These are phyloP conservation scores for Rostrohypoxylon terebratum DNA, from an alignment of 495 filamentous ascomycete species.

Conservation along the genomic window DNA sequence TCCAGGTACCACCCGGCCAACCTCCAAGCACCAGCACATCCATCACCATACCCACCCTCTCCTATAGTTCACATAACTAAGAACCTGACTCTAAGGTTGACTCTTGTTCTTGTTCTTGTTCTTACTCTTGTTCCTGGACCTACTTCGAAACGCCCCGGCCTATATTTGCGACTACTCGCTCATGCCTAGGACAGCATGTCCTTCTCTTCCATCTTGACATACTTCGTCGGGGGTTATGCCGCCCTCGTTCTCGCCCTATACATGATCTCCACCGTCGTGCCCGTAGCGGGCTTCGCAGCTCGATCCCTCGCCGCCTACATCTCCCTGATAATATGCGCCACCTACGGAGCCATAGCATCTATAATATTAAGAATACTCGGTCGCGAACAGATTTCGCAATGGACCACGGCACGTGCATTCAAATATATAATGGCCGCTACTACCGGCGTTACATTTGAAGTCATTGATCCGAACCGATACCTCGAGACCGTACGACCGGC, in stretches of 20 bases:
- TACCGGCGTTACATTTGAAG: slow-evolving; percentile 82
- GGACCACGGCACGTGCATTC: slow-evolving; percentile 83
- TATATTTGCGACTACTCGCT: slow-evolving; percentile 21
- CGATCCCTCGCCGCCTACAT: slow-evolving; percentile 78
- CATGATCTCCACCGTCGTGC: slow-evolving; percentile 65
- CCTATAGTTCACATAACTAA: not conserved
- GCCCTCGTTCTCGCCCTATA: slow-evolving; percentile 69
- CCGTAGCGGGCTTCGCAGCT: slow-evolving; percentile 73
- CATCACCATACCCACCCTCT: not conserved
- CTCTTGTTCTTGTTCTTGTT: not conserved
- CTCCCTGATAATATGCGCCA: slow-evolving; percentile 71
- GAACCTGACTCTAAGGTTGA: not conserved
- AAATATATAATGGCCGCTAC: slow-evolving; percentile 80
- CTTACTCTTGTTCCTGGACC: no score
- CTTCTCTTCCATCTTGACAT: slow-evolving; percentile 58
- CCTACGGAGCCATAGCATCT: slow-evolving; percentile 82
- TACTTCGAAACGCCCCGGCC: not conserved
- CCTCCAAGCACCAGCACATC: not conserved
- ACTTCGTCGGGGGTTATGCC: slow-evolving; percentile 68
- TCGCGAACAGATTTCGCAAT: slow-evolving; percentile 81
- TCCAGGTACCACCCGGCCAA: not conserved
- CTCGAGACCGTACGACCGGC: slow-evolving; percentile 78
- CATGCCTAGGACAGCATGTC: slow-evolving; percentile 32
- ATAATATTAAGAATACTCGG: slow-evolving; percentile 77
- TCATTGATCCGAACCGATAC: slow-evolving; percentile 74